Base-by-base conservation (phyloP, 176 grass and related monocot genomes). In the Olyra latifolia region DNA sequence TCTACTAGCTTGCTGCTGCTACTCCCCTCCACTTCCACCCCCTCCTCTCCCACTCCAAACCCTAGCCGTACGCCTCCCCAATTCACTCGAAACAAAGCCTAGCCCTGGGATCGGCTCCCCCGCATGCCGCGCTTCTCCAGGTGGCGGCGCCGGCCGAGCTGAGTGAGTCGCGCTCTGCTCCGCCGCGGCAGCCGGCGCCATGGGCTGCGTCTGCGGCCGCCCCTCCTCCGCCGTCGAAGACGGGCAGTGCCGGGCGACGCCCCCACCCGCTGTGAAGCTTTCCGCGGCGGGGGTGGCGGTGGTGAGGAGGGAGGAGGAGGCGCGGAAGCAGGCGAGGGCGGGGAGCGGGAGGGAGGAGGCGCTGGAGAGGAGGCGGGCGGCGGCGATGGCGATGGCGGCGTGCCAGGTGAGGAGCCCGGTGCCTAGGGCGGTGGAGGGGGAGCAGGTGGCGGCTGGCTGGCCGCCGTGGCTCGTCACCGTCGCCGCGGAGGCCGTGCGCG, bases 381-480 rank as follows among this genome's bases (percentile, higher is more conserved):
- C 72, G 7, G 72, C 82, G 71, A 80, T 82, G 83, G 79, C 79
- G 4, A 60, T 84, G 84, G 77, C 81, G 4, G 73, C 73, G 63
- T 84, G 79, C 81, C 87, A 91, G 49, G 87, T 96, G 48, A 85
- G 87, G 91, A 79, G 87, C 62, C 82, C 82, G 0, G 88, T 96
- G 70, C 87, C 93, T 32, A 91, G 92, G 84, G 79, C 87, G 48
- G 10, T 80, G 23, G 82, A 96, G 71, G 97, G 82, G 44, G 97
- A 96, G 82, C 97, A 96, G 72, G 91, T 99, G 82, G 92, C 93
- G 2, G 93, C 84, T 1, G 97, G 97, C 9, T 99, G 97, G 97
- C 97, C 97, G 8, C 84, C 92, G 59, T 99, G 93, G 97, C 88
- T 99, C 43, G 90, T 89, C 23, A 57, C 88, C 58, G 97, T 96